Conservation (phyloP, 768 basidiomycete species). For the Ramaria sp. region DNA sequence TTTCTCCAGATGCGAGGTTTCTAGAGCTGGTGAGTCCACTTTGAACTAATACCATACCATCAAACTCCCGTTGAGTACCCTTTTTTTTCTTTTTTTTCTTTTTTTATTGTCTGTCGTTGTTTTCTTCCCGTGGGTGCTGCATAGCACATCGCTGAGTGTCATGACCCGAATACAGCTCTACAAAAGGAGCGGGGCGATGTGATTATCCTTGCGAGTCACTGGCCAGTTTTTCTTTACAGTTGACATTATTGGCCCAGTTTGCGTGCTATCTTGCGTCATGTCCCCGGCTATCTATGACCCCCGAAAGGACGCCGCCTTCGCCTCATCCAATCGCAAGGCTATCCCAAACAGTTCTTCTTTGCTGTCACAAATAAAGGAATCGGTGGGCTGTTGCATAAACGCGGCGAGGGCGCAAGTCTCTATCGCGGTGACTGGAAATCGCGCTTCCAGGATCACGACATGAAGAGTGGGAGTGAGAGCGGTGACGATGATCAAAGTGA, state of each 20-base stretch:
- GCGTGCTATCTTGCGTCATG: constrained; percentile 61
- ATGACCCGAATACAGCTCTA: constrained; percentile 74
- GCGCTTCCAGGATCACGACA: constrained; percentile 20
- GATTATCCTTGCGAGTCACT: no score
- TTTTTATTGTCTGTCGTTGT: no score
- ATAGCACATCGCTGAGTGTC: constrained; percentile 48
- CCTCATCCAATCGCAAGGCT: constrained; percentile 71
- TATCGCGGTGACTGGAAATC: constrained; percentile 63
- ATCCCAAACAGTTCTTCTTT: constrained; percentile 86
- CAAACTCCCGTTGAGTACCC: neutral
- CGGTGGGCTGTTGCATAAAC: constrained; percentile 63
- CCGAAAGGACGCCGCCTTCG: constrained; percentile 74
- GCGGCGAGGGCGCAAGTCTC: constrained; percentile 80
- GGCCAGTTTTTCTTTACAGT: no score
- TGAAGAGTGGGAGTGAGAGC: constrained; percentile 14
- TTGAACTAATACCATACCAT: neutral
- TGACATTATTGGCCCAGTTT: constrained; percentile 36
- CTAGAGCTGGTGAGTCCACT: constrained; percentile 59
- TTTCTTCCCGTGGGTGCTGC: neutral
- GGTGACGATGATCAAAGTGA: constrained; percentile 13
- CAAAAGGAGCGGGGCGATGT: constrained; percentile 74
- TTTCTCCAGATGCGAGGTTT: constrained; percentile 76
- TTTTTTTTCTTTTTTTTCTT: no score
- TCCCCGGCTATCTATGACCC: constrained; percentile 46
- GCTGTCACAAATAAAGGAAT: constrained; percentile 86